phyloP scores from a whole-genome alignment of 2,329 filamentous ascomycete species.

The Zymoseptoria crescenta region DNA sequence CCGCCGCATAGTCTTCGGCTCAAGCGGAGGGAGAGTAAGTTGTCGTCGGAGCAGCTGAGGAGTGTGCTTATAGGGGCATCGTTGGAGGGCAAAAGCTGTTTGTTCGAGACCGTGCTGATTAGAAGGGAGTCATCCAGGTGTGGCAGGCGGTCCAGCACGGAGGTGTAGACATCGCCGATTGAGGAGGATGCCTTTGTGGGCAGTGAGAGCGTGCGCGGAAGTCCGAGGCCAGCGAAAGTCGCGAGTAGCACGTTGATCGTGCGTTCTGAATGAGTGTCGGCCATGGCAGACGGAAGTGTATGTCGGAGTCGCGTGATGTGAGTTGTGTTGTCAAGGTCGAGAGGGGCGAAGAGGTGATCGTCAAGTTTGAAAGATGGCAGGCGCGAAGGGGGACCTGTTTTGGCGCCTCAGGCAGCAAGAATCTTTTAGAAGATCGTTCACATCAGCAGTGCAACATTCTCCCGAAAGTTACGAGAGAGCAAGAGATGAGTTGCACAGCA shows the following conservation, averaged over 20 bases:
- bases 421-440: not conserved
- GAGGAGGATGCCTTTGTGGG: constrained; percentile 59
- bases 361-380: not conserved
- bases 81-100: constrained; percentile 53
- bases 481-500: too few relatives aligned
- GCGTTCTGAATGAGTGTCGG: constrained; percentile 2
- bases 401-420: not conserved
- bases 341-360: not conserved
- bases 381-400: not conserved
- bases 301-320: not conserved
- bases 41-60: constrained; percentile 43
- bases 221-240: constrained; percentile 71
- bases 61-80: constrained; percentile 52
- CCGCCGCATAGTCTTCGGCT: constrained; percentile 76
- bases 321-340: not conserved
- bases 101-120: constrained; percentile 75
- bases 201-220: constrained; percentile 77
- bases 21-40: constrained; percentile 75
- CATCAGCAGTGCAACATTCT: too few relatives aligned
- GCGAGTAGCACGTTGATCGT: constrained; percentile 76
- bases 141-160: constrained; percentile 51
- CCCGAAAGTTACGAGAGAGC: too few relatives aligned
- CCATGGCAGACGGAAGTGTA: constrained; percentile 1
- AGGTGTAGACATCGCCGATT: constrained; percentile 60
- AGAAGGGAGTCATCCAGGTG: constrained; percentile 54